phyloP scores from a whole-genome alignment of 805 yeast species.

The Saccharomycopsis babjevae region DNA sequence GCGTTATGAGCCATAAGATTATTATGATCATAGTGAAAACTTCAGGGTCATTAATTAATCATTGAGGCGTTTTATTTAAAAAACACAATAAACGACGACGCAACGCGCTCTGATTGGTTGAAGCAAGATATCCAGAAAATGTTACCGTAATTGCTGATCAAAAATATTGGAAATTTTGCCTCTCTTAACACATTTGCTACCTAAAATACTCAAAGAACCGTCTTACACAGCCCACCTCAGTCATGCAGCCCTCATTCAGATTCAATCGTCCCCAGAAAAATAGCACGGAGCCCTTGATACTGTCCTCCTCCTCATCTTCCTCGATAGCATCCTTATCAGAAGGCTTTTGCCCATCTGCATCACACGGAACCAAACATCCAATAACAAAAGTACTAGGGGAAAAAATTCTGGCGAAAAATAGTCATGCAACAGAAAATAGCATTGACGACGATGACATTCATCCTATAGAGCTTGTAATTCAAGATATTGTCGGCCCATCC shows the following conservation, averaged over 20 bases:
- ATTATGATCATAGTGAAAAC: background rate
- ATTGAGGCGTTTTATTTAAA: background rate
- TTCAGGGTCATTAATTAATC: background rate
- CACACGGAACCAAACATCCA: background rate
- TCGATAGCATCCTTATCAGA: background rate
- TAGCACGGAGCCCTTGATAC: background rate
- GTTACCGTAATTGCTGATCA: no score
- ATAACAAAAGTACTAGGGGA: no score
- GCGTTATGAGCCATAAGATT: background rate
- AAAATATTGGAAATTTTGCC: no score
- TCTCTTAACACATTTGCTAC: no score
- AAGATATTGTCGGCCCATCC: constrained; percentile 14
- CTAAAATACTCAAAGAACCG: no score
- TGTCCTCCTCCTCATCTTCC: background rate
- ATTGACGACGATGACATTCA: constrained; percentile 9
- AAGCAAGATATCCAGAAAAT: background rate
- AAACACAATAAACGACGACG: no score
- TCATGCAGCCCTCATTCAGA: background rate
- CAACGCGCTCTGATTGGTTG: background rate
- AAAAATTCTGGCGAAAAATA: no score
- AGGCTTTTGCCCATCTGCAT: background rate
- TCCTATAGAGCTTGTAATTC: constrained; percentile 17
- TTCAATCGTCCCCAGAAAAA: background rate
- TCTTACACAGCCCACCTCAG: background rate
- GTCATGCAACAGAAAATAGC: background rate